Conservation (phyloP, 2,329 filamentous ascomycete species). For the Trichoderma sp. region DNA sequence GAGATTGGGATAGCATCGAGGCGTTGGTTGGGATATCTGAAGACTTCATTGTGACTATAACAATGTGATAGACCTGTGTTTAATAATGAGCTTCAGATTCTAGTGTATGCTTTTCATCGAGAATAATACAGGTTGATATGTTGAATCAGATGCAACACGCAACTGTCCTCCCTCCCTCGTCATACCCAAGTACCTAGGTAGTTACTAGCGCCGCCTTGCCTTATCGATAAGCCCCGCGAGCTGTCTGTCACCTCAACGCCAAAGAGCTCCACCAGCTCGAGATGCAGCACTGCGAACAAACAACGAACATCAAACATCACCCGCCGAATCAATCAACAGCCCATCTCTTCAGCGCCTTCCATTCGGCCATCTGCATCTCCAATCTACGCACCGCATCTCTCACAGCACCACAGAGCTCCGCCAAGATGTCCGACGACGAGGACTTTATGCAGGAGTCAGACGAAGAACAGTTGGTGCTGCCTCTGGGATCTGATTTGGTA, state of each 20-base stretch:
- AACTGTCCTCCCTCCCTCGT: too few relatives aligned
- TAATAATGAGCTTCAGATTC: too few relatives aligned
- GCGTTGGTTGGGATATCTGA: constrained; percentile 6
- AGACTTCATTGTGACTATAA: too few relatives aligned
- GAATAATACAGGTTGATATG: too few relatives aligned
- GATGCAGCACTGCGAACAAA: not conserved
- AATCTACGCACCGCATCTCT: too few relatives aligned
- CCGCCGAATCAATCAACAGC: not conserved
- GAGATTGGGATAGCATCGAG: not conserved
- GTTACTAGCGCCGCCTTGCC: not conserved
- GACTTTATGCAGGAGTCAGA: constrained; percentile 54
- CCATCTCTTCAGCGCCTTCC: not conserved
- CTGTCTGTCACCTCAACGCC: constrained; percentile 4
- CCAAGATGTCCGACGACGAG: constrained; percentile 55
- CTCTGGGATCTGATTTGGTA: not conserved
- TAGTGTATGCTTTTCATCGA: too few relatives aligned
- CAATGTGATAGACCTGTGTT: too few relatives aligned
- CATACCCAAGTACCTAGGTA: too few relatives aligned
- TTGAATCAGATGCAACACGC: too few relatives aligned
- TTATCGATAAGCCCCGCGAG: constrained; percentile 31
- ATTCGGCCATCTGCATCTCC: not conserved
- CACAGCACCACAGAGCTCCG: too few relatives aligned
- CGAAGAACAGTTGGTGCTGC: constrained; percentile 46
- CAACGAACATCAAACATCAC: not conserved
- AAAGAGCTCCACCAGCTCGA: constrained; percentile 20